Conservation (phyloP, 495 filamentous ascomycete genomes). For the Eremomyces bilateralis region DNA sequence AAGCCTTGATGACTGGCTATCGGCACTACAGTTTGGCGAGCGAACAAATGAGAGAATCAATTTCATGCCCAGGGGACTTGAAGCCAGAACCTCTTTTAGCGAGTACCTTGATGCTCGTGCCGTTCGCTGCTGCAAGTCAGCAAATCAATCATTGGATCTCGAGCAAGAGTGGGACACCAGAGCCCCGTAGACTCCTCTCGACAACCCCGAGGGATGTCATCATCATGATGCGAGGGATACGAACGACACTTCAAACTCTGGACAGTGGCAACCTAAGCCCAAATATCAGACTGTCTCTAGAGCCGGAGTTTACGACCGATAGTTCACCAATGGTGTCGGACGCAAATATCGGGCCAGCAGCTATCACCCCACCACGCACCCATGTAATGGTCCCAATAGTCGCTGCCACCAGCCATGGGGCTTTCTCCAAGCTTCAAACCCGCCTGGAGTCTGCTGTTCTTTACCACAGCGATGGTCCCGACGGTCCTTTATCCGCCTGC, state of each 20-base stretch:
- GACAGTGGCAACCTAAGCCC: not conserved
- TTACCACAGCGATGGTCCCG: constrained; percentile 1
- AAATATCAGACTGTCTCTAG: too few species aligned
- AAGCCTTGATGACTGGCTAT: constrained; percentile 6
- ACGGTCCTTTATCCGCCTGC: constrained; percentile 2
- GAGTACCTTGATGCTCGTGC: constrained; percentile 1
- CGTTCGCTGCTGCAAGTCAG: constrained; percentile 3
- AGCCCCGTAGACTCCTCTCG: constrained; percentile 1
- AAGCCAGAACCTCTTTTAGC: constrained; percentile 3
- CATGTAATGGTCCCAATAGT: constrained; percentile 3
- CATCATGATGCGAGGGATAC: constrained; percentile 2
- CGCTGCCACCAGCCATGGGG: constrained; percentile 4
- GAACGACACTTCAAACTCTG: constrained; percentile 1
- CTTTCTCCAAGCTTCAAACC: constrained; percentile 3
- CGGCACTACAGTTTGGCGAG: constrained; percentile 4
- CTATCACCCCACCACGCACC: constrained; percentile 2
- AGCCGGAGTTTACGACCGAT: not conserved
- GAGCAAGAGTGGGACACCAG: not conserved
- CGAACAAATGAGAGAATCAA: constrained; percentile 4
- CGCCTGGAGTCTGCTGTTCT: constrained; percentile 4
- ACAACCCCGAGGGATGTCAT: constrained; percentile 4
- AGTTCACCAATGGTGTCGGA: not conserved
- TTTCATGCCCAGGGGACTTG: constrained; percentile 1
- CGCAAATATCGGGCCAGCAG: not conserved
- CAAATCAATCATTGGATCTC: constrained; percentile 5